Percentiles rank a stretch among this genome's conserved stretches.
phyloP scores from a whole-genome alignment of 169 alveolate species.

The Plasmodium coatneyi region DNA sequence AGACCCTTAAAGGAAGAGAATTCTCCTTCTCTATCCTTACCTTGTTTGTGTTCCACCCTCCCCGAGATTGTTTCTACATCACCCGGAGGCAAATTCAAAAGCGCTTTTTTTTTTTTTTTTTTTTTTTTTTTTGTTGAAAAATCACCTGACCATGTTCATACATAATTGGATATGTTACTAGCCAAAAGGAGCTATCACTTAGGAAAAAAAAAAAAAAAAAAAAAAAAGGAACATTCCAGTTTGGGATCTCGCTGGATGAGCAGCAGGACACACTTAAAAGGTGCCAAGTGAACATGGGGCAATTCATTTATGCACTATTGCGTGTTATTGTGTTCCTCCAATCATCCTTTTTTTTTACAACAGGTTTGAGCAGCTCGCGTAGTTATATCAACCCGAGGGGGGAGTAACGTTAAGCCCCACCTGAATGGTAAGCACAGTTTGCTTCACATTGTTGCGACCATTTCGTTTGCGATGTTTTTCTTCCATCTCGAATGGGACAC shows the following conservation, averaged over 20 bases:
- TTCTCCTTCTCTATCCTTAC: neutral
- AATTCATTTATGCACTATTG: neutral
- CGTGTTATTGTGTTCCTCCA: neutral
- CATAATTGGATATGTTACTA: neutral
- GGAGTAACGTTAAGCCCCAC: neutral
- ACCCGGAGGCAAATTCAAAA: neutral
- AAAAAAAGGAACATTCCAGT: neutral
- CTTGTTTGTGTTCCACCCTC: neutral
- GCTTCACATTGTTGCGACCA: neutral
- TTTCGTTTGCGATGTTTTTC: too few relatives aligned
- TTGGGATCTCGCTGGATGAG: neutral
- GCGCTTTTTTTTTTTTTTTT: too few relatives aligned
- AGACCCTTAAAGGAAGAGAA: neutral
- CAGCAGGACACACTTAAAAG: neutral
- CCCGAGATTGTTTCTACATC: neutral
- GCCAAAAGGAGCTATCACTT: neutral
- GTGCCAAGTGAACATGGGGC: neutral
- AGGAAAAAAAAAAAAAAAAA: neutral
- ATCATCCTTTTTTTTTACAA: neutral
- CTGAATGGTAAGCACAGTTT: neutral
- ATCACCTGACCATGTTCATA: constrained; percentile 1
- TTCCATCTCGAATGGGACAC: too few relatives aligned
- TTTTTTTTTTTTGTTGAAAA: neutral
- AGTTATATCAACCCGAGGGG: neutral
- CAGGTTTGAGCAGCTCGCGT: neutral